Base-by-base conservation (phyloP, 345 rosid species). In the Camelina neglecta region DNA sequence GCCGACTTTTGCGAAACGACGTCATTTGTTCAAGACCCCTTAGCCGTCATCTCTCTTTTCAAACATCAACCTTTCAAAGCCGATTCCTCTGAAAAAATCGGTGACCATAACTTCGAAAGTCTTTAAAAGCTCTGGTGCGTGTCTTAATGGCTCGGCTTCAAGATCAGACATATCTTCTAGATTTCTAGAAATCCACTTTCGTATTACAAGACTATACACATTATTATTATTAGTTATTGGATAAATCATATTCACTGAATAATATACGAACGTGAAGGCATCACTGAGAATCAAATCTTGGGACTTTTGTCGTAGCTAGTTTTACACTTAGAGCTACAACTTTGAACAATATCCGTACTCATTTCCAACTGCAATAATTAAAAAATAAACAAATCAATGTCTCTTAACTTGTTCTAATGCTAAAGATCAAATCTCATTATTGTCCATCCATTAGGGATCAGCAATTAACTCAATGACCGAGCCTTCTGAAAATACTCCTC, bases 281-380 rank as follows among this genome's bases (percentile, higher is more conserved):
- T 31, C n/a, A 45, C 29, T 33, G 10, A 23, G 50, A 50, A 29
- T 9, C 41, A 39, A 10, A 60, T 61, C 12, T 36, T 10, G 6
- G 4, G 7, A 48, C 26, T 38, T 72, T 48, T 15, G 48, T 49
- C 39, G 54, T 29, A 39, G 53, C 68, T 49, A 60, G 50, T 21
- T 15, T 55, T 13, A 60, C n/a, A 47, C 38, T 29, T 49, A 38
- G 69, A 62, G 76, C 60, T 51, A 73, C 76, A 73, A 47, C 64
- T 64, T 64, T 63, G 77, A 55, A 74, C 39, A 45, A 56, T 31
- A 55, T 5, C 51, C 51, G 7, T 13, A 36, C 51, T 66, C 31
- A 57, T 23, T 33, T 65, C 64, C 57, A 54, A 65, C 26, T 57
- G 47, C 51, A 66, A 42, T 26, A 38, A 5, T 24, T 38, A 66